Base-by-base conservation (phyloP, 2,329 filamentous ascomycete species). In the Myriangium duriaei region DNA sequence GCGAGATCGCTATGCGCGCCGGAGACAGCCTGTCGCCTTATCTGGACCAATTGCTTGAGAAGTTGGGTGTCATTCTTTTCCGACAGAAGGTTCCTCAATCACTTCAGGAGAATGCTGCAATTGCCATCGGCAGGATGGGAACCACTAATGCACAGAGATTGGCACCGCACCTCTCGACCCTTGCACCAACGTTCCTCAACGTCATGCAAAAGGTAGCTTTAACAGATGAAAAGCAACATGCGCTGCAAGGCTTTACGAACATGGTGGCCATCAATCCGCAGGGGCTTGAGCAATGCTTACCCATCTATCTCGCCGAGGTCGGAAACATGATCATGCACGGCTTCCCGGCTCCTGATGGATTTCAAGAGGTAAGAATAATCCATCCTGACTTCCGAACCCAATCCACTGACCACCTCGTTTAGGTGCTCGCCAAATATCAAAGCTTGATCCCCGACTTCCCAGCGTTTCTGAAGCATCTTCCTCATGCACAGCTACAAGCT, bases 151-250 rank as follows among this genome's bases (percentile, higher is more conserved):
- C 80, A 6, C 76, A 83, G 33, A 67, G 77, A 37, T 67, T 98
- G 39, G 84, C 85, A 1, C 79, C 85, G 1, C 80, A 84, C 44
- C 72, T 98, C 28, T 70, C 73, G 12, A 79, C 74, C 19, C 93
- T 92, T 56, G 85, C 88, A 0, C 75, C 79, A 24, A 74, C 81
- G 24, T 96, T 95, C 64, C 62, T 98, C 38, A 69, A 67, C 36
- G 76, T 79, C 2, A 92, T 98, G 72, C 73, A 76, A 43, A 81
- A 85, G 45, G 80, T 96, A 19, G 80, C 85, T 37, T 79, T 83
- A 52, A 88, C 85, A 2, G 83, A 93, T 43, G 91, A 98, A 61
- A 98, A 98, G 63, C 85, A 82, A 1, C 87, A 87, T 16, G 88
- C 91, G 0, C 84, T 96, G 57, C 77, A 84, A 51, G 91, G 91